Percentiles rank a stretch among this genome's conserved stretches.
phyloP scores from a whole-genome alignment of 2,329 filamentous ascomycete species.

The Leptodontidium sp. region DNA sequence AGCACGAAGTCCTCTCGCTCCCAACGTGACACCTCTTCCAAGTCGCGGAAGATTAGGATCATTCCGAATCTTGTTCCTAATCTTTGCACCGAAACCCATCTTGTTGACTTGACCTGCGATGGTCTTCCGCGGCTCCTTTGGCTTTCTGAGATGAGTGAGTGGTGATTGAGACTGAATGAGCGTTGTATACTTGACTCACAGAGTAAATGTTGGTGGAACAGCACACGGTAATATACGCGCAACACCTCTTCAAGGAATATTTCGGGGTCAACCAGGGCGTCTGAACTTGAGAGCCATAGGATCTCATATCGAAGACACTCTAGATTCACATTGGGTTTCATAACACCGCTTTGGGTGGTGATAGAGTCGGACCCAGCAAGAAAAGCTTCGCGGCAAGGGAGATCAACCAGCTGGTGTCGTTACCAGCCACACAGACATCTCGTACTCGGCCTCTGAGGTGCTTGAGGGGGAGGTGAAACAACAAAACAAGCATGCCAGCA shows the following conservation, averaged over 20 bases:
- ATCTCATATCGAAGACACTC: neutral
- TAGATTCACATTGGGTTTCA: slow-evolving; percentile 18
- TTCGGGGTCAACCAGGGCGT: neutral
- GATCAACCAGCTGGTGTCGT: neutral
- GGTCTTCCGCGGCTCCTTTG: neutral
- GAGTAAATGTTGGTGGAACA: neutral
- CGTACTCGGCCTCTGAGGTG: neutral
- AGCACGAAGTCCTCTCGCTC: slow-evolving; percentile 38
- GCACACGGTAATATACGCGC: slow-evolving; percentile 5
- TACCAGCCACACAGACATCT: slow-evolving; percentile 12
- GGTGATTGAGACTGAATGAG: neutral
- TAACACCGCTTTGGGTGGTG: neutral
- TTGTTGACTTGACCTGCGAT: slow-evolving; percentile 12
- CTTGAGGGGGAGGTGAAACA: slow-evolving; percentile 17
- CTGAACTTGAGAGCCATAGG: slow-evolving; percentile 6
- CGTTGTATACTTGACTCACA: neutral
- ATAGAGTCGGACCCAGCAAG: neutral
- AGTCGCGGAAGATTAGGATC: slow-evolving; percentile 34
- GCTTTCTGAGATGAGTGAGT: neutral
- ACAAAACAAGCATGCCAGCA: slow-evolving; percentile 6
- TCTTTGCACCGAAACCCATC: slow-evolving; percentile 21
- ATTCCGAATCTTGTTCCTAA: slow-evolving; percentile 24
- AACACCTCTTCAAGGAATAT: neutral
- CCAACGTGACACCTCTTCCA: slow-evolving; percentile 27
- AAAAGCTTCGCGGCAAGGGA: neutral